Evolutionary conservation across 176 grass and related monocot species (phyloP), one percentile per base, ranked within the genome.

Genomic region (Oryza punctata): DNA sequence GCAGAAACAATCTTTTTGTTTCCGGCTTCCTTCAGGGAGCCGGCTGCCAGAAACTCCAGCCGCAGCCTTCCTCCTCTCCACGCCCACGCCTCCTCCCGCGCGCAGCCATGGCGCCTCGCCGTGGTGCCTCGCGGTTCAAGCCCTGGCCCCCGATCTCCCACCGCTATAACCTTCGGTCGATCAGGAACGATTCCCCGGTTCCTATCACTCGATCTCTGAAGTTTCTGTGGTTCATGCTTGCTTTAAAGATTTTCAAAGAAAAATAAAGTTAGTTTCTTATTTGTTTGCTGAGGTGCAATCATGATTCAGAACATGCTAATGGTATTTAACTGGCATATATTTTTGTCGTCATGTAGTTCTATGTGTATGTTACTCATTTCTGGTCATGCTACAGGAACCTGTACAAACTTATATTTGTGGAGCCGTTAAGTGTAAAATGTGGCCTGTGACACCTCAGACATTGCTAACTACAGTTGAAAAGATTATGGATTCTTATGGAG

Each of bases 401-500:
- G 57, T 91, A 26, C 74, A 95, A 60, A 88, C 79, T 63, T 72
- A 95, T 82, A 72, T 93, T 78, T 93, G 85, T 83, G 59, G 65
- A 86, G 65, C 43, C 21, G 60, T 54, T 19, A 84, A 83, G 73
- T 91, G 82, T 84, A 91, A 91, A 86, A 77, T 37, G 43, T 86
- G 75, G 85, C 61, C 73, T 70, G 87, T 84, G 67, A 93, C 89
- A 59, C 85, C 91, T 87, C 82, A 88, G 68, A 87, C 91, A 87
- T 74, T 15, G 67, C 85, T 93, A 78, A 27, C 33, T 37, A 70
- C 85, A 57, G 91, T 80, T 65, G 87, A 95, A 83, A 91, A 87
- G 54, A 95, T 95, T 65, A 98, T 95, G 91, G 87, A 95, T 81
- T 91, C 80, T 30, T 76, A 67, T 69, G 69, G 33, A 76, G 72